Evolutionary conservation across 148 eudicot genomes (phyloP).

Genomic region (Polygonum maritimum): DNA sequence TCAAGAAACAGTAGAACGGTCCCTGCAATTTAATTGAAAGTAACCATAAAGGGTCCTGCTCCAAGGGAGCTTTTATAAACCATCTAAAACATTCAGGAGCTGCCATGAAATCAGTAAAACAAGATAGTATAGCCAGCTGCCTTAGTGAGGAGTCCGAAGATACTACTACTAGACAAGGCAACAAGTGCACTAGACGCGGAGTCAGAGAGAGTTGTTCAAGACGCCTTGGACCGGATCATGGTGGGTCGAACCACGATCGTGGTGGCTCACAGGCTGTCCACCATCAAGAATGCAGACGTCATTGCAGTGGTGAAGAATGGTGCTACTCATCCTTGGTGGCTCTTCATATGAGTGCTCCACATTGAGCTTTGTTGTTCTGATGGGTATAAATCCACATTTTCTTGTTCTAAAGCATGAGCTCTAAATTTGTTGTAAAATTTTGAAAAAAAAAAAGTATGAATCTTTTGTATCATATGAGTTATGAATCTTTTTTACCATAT

Average conservation of each 20-base stretch:
- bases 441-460: neutral
- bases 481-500: no score
- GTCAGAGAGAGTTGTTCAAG: conserved; percentile 61
- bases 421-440: neutral
- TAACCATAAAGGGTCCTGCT: no score
- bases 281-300: conserved; percentile 49
- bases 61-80: no score
- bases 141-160: conserved; percentile 48
- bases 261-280: conserved; percentile 63
- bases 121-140: conserved; percentile 85
- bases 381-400: no score
- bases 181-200: conserved; percentile 77
- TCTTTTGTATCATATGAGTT: no score
- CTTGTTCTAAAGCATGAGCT: no score
- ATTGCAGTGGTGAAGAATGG: conserved; percentile 64
- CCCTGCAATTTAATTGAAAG: no score
- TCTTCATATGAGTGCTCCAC: conserved; percentile 35
- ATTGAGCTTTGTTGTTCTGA: neutral
- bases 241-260: conserved; percentile 59
- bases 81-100: no score
- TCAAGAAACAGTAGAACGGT: no score
- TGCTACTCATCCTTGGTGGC: conserved; percentile 51
- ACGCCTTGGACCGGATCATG: conserved; percentile 56
- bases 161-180: conserved; percentile 65
- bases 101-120: no score